Percentiles rank a stretch among this genome's conserved stretches.
Conservation (phyloP, 2,329 filamentous ascomycete species). For the Phyllosticta ampelicida region DNA sequence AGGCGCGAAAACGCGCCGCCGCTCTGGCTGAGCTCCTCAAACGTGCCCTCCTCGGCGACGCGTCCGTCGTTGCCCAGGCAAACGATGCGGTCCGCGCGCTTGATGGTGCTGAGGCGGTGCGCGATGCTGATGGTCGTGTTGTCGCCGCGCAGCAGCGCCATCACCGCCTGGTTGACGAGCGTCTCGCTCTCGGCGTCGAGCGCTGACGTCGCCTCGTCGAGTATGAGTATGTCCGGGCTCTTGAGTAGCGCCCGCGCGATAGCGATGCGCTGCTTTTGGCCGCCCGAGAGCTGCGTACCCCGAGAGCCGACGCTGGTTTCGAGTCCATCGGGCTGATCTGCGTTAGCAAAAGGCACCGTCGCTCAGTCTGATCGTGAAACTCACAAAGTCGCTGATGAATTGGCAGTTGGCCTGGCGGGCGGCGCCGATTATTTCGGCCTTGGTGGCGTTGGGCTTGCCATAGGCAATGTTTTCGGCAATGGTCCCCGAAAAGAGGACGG, state of each 20-base stretch:
- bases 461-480: conserved; percentile 89
- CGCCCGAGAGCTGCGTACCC: conserved; percentile 86
- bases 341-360: conserved; percentile 13
- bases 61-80: conserved; percentile 77
- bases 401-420: conserved; percentile 89
- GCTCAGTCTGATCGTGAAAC: conserved; percentile 19
- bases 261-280: conserved; percentile 95
- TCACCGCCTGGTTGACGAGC: conserved; percentile 83
- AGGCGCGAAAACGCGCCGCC: conserved; percentile 83
- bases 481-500: conserved; percentile 78
- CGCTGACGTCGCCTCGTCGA: conserved; percentile 90
- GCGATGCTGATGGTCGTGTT: conserved; percentile 98
- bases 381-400: conserved; percentile 85
- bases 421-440: conserved; percentile 72
- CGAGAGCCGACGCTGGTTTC: conserved; percentile 89
- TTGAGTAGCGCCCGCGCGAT: conserved; percentile 93
- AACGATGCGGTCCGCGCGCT: conserved; percentile 88
- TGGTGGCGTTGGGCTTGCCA: conserved; percentile 66
- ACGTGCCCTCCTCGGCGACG: conserved; percentile 85
- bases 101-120: conserved; percentile 91
- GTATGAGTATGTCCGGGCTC: conserved; percentile 88
- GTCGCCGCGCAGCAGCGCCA: conserved; percentile 66
- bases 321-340: conserved; percentile 64
- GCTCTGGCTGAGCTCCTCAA: conserved; percentile 62
- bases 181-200: conserved; percentile 96